Evolutionary conservation across 495 filamentous ascomycete genomes (phyloP).

Genomic region (Hyaloscypha variabilis): DNA sequence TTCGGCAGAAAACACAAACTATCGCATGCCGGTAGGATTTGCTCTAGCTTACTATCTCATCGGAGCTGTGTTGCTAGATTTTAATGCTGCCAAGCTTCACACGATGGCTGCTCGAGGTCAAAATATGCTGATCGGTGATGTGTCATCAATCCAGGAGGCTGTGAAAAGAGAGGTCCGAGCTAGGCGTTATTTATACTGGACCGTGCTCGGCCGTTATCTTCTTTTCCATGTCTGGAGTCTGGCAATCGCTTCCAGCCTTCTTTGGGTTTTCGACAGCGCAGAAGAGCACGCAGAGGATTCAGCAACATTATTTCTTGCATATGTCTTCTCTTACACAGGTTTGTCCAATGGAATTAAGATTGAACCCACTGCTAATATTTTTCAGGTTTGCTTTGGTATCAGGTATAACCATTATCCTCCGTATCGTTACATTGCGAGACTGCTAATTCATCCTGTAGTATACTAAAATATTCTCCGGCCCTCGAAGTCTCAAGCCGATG

Average conservation of each 20-base stretch:
- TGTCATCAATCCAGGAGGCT: slow-evolving; percentile 37
- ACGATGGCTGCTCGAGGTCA: slow-evolving; percentile 50
- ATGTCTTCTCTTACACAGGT: slow-evolving; percentile 58
- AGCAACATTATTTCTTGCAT: slow-evolving; percentile 54
- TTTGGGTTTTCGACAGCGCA: slow-evolving; percentile 55
- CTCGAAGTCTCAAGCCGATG: slow-evolving; percentile 54
- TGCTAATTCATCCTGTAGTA: slow-evolving; percentile 13
- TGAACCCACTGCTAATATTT: slow-evolving; percentile 43
- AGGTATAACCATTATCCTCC: slow-evolving; percentile 48
- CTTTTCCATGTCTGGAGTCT: slow-evolving; percentile 61
- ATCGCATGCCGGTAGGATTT: slow-evolving; percentile 57
- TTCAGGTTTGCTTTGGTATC: slow-evolving; percentile 50
- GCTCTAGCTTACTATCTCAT: slow-evolving; percentile 62
- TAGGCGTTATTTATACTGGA: slow-evolving; percentile 57
- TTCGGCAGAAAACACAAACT: slow-evolving; percentile 40
- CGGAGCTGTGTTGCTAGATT: slow-evolving; percentile 60
- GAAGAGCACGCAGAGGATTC: slow-evolving; percentile 24
- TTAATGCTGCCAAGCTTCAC: slow-evolving; percentile 57
- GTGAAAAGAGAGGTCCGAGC: slow-evolving; percentile 48
- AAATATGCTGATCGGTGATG: slow-evolving; percentile 13
- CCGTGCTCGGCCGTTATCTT: slow-evolving; percentile 52
- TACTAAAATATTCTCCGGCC: slow-evolving; percentile 53
- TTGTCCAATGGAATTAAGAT: slow-evolving; percentile 61
- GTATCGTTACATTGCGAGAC: slow-evolving; percentile 42
- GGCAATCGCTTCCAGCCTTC: slow-evolving; percentile 48